Evolutionary conservation across 73 alveolate genomes (phyloP), one percentile per base, ranked within the genome.

Genomic region (Paraurostyla sp.): DNA sequence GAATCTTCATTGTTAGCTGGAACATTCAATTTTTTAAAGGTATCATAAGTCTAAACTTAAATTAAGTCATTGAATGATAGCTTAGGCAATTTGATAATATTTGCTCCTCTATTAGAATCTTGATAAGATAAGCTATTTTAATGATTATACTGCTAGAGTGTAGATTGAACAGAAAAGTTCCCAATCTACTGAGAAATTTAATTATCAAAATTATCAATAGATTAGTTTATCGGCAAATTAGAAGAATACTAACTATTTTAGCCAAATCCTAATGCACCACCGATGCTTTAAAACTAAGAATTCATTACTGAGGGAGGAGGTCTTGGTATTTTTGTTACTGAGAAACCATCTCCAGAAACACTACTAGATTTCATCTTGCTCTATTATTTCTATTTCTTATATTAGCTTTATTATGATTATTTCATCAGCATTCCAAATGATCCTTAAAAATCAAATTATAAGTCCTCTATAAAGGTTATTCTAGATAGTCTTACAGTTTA

Each of bases 231-330:
- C 18, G 25, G 56, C 6, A 16, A 6, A 4, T 36, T 29, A n/a
- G 20, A 6, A 11, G 71, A 73, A 16, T 32, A 25, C 7, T 46
- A 18, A 2, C 65, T 73, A n/a, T n/a, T n/a, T n/a, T n/a, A n/a
- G n/a, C n/a, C n/a, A n/a, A n/a, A n/a, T n/a, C n/a, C n/a, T n/a
- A n/a, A n/a, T n/a, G 18, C 51, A 43, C 52, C 49, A 3, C 20
- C 22, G 4, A 73, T 3, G 50, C 71, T 73, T 73, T 73, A 46
- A 45, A 73, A 73, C 29, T 73, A 29, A 22, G 86, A 73, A 27
- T 73, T 73, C 71, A 73, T 43, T 3, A 73, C 71, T 4, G 86
- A 16, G 0, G 86, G 86, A 1, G 86, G 86, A 16, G 56, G 65
- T 23, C 56, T 11, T 23, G 60, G 35, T 11, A 36, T 68, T 27